phyloP scores from a whole-genome alignment of 148 eudicot species.

The Cornus kousa region DNA sequence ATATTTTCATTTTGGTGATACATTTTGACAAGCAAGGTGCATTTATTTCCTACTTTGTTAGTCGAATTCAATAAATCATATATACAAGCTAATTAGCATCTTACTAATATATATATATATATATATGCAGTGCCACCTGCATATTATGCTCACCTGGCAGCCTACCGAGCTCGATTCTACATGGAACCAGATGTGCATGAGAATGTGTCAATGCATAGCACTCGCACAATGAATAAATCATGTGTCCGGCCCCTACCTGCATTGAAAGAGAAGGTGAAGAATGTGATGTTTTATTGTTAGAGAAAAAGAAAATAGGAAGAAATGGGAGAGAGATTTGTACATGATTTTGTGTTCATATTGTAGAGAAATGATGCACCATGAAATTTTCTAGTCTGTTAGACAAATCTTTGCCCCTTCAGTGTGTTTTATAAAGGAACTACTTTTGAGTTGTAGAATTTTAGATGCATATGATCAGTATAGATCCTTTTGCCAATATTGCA shows the following conservation, averaged over 20 bases:
- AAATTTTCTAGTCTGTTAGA: background rate
- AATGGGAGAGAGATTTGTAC: conserved; percentile 8
- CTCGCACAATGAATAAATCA: conserved; percentile 32
- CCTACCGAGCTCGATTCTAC: conserved; percentile 81
- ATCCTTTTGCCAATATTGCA: too few relatives aligned
- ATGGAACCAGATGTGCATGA: conserved; percentile 61
- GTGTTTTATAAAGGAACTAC: too few relatives aligned
- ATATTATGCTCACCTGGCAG: conserved; percentile 85
- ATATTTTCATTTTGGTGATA: background rate
- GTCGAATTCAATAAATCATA: background rate
- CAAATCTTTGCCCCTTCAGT: background rate
- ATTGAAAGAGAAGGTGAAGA: conserved; percentile 74
- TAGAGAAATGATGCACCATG: conserved; percentile 12
- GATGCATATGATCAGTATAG: background rate
- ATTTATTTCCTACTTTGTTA: background rate
- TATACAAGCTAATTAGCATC: background rate
- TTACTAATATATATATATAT: background rate
- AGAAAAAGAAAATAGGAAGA: background rate
- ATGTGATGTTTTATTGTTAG: conserved; percentile 78
- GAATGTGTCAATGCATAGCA: conserved; percentile 25
- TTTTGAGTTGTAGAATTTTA: too few relatives aligned
- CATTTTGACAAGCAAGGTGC: background rate
- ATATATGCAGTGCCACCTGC: conserved; percentile 76
- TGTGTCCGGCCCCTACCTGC: conserved; percentile 62
- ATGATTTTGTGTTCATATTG: conserved; percentile 16